A percentile compares a stretch with the other conserved stretches of the same genome.
phyloP scores from a whole-genome alignment of 768 basidiomycete species.

The Mycena galericulata region DNA sequence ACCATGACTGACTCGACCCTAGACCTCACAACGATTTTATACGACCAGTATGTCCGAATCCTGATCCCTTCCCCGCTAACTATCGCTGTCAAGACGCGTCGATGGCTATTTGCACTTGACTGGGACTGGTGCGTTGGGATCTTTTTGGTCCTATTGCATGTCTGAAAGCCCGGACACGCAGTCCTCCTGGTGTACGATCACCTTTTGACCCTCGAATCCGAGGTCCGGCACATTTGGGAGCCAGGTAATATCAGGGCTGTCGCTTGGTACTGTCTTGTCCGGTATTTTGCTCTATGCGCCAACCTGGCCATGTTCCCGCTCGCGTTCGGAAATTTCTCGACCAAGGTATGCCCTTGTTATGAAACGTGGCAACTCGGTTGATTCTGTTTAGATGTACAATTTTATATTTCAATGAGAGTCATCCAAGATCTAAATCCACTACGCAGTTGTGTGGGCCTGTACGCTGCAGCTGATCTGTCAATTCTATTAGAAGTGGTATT shows the following conservation, averaged over 20 bases:
- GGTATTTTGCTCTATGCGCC: slow-evolving; percentile 13
- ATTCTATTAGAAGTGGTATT: slow-evolving; percentile 12
- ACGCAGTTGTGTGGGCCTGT: slow-evolving; percentile 6
- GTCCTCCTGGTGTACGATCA: slow-evolving; percentile 10
- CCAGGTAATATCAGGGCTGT: slow-evolving; percentile 3
- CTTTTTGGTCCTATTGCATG: slow-evolving; percentile 2
- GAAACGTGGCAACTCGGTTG: slow-evolving; percentile 7
- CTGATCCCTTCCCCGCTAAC: slow-evolving; percentile 6
- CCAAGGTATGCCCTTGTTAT: slow-evolving; percentile 9
- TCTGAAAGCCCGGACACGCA: slow-evolving; percentile 6
- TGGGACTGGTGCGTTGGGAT: slow-evolving; percentile 5
- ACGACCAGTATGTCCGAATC: slow-evolving; percentile 9
- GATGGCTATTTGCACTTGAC: slow-evolving; percentile 14
- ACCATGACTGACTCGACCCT: slow-evolving; percentile 8
- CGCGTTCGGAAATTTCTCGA: slow-evolving; percentile 14
- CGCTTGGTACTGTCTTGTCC: slow-evolving; percentile 11
- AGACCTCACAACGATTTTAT: slow-evolving; percentile 13
- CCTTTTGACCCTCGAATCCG: slow-evolving; percentile 11
- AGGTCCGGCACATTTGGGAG: slow-evolving; percentile 13
- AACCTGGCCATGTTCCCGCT: slow-evolving; percentile 14
- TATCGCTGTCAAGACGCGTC: slow-evolving; percentile 7
- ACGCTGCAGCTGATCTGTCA: slow-evolving; percentile 9
- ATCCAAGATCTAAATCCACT: slow-evolving; percentile 11
- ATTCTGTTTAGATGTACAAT: slow-evolving; percentile 10
- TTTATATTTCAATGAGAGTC: slow-evolving; percentile 9